Conservation (phyloP, 805 yeast genomes). For the Schwanniomyces vanrijiae region DNA sequence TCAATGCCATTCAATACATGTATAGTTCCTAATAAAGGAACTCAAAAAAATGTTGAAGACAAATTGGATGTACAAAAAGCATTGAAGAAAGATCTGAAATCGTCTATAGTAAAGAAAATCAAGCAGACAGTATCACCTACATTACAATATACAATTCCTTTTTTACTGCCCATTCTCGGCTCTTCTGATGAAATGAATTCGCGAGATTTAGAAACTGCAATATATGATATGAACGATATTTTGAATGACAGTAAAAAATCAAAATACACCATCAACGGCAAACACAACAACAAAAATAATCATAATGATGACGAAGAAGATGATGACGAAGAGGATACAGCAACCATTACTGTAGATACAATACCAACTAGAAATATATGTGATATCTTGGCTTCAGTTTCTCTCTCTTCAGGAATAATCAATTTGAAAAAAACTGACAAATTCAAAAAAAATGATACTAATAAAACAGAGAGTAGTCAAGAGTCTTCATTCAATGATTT, state of each 20-base stretch:
- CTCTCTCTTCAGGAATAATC: background rate
- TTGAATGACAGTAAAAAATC: background rate
- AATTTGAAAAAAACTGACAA: background rate
- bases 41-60: background rate
- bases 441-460: background rate
- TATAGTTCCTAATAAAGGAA: background rate
- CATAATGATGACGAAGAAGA: conserved; percentile 16
- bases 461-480: background rate
- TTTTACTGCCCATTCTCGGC: background rate
- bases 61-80: background rate
- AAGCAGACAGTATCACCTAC: conserved; percentile 9
- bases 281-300: background rate
- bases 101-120: conserved; percentile 2
- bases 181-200: background rate
- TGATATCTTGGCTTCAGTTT: background rate
- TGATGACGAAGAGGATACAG: conserved; percentile 5
- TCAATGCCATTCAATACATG: background rate
- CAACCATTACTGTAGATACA: background rate
- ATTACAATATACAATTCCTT: conserved; percentile 6
- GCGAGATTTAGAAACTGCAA: background rate
- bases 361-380: background rate
- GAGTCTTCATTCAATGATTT: background rate
- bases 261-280: conserved; percentile 1
- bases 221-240: background rate
- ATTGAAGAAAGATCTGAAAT: background rate